Percentiles rank a stretch among this genome's conserved stretches.
Evolutionary conservation across 768 basidiomycete species (phyloP).

Genomic region (Boletellus emodensis): DNA sequence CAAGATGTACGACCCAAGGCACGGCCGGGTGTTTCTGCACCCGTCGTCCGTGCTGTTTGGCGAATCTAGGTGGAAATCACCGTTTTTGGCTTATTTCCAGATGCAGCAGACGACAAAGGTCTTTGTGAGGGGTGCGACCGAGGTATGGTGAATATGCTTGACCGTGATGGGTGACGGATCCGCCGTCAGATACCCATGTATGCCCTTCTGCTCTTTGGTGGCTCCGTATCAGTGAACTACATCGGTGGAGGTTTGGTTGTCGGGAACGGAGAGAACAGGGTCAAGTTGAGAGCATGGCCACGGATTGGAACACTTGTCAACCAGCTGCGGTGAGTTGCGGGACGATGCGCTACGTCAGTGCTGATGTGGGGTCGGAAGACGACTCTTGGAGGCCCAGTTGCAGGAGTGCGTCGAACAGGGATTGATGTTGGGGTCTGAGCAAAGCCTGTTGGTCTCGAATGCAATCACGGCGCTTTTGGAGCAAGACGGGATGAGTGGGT

Average conservation of each 20-base stretch:
- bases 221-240: slow-evolving; percentile 73
- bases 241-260: slow-evolving; percentile 72
- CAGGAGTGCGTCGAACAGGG: slow-evolving; percentile 62
- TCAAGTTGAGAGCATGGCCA: slow-evolving; percentile 81
- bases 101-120: slow-evolving; percentile 80
- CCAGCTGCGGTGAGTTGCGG: slow-evolving; percentile 60
- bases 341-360: background rate
- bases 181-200: slow-evolving; percentile 74
- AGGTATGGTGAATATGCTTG: slow-evolving; percentile 45
- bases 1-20: slow-evolving; percentile 68
- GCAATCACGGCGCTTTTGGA: slow-evolving; percentile 40
- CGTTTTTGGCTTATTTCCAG: slow-evolving; percentile 80
- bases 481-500: slow-evolving; percentile 32
- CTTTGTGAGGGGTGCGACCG: slow-evolving; percentile 82
- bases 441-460: slow-evolving; percentile 51
- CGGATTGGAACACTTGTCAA: slow-evolving; percentile 88
- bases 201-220: slow-evolving; percentile 80
- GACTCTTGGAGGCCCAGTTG: slow-evolving; percentile 67
- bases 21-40: slow-evolving; percentile 73
- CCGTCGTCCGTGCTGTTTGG: slow-evolving; percentile 79
- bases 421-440: slow-evolving; percentile 40
- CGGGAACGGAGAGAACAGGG: slow-evolving; percentile 44
- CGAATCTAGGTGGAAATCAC: slow-evolving; percentile 66
- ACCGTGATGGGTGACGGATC: background rate
- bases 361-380: slow-evolving; percentile 35